These are phyloP conservation scores for Allodekkera sacchari DNA, from an alignment of 805 yeast genomes.

Conservation along the genomic window DNA sequence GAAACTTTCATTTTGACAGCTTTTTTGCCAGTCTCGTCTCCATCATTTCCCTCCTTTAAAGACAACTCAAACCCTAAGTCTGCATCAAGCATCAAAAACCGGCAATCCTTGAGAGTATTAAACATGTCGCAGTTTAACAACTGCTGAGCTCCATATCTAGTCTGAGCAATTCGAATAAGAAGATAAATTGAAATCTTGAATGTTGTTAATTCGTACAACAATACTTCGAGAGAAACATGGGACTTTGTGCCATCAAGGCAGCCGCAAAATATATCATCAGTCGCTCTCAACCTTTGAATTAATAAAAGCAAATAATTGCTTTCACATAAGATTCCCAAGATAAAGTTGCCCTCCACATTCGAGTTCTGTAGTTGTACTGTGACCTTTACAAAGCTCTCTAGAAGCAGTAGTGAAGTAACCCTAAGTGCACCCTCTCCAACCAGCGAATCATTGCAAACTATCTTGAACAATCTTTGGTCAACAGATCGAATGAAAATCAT, in stretches of 20 bases:
- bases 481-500: constrained; percentile 49
- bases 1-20: constrained; percentile 38
- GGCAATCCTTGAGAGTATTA: constrained; percentile 46
- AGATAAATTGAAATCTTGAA: constrained; percentile 66
- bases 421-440: constrained; percentile 71
- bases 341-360: constrained; percentile 41
- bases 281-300: constrained; percentile 57
- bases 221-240: constrained; percentile 36
- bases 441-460: constrained; percentile 70
- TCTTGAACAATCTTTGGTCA: constrained; percentile 51
- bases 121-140: constrained; percentile 69
- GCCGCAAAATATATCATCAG: constrained; percentile 51
- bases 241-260: constrained; percentile 21
- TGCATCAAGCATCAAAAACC: constrained; percentile 61
- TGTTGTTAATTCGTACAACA: constrained; percentile 68
- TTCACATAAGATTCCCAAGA: constrained; percentile 52
- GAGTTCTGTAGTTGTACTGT: constrained; percentile 47
- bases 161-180: constrained; percentile 66
- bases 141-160: constrained; percentile 68
- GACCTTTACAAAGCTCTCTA: constrained; percentile 39
- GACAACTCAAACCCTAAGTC: constrained; percentile 55
- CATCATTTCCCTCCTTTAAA: constrained; percentile 11
- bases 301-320: constrained; percentile 60
- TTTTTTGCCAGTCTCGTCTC: constrained; percentile 7
- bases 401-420: constrained; percentile 63